Base-by-base conservation (phyloP, 208 protist species). In the Trypanosoma boissoni region DNA sequence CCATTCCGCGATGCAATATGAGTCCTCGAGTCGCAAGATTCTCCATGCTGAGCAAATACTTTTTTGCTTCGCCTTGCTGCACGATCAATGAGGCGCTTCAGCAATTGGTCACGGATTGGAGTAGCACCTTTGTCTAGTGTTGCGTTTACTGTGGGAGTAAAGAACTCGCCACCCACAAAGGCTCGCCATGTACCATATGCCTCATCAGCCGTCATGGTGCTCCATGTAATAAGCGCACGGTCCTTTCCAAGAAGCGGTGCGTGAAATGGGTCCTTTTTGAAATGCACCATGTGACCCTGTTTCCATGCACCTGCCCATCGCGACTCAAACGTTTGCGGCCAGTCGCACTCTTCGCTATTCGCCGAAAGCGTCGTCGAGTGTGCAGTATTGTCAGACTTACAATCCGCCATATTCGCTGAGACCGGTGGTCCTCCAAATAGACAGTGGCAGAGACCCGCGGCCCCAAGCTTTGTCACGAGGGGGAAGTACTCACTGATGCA, bases 401-500 rank as follows among this genome's bases (percentile, higher is more conserved):
- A 29, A 34, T 42, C 59, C 58, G 12, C 45, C 20, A n/a, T n/a
- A n/a, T n/a, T n/a, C 3, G 36, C 18, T 64, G 43, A 23, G 61
- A 0, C 48, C 37, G 32, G 9, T 2, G 62, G 65, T 24, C 72
- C 66, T 2, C 87, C 88, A 62, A 91, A 94, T 7, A 94, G 71
- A 23, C 86, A 54, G 28, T 91, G 78, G 50, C 83, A 91, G 34
- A 91, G 71, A 34, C 81, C 80, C 21, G 72, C 71, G 2, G 88
- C 81, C 7, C 77, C 82, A 27, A 87, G 67, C 43, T 83, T 68
- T 5, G 85, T 89, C 23, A 92, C 80, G 10, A 83, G 59, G 0
- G 88, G 88, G 50, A 95, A 88, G 59, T 95, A 95, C 31, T 79
- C 71, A 32, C 88, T 81, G 27, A 92, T 86, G 42, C 84, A 80